These are phyloP conservation scores for Ceratocystis alfenasii DNA, from an alignment of 2,329 filamentous ascomycete genomes.

Conservation along the genomic window DNA sequence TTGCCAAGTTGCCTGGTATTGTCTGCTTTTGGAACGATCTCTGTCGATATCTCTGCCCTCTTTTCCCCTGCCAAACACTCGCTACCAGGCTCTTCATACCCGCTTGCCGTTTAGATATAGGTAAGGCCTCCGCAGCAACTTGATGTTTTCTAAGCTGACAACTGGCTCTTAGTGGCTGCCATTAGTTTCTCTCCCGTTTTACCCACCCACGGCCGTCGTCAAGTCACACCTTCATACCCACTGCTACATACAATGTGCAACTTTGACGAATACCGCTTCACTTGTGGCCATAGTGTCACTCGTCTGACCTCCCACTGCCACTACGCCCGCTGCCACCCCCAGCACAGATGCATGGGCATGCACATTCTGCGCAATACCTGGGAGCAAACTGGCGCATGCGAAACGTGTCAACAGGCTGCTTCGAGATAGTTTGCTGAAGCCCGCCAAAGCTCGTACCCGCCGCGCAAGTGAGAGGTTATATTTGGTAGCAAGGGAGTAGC, in stretches of 20 bases:
- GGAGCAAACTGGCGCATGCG: conserved; percentile 43
- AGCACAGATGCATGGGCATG: conserved; percentile 56
- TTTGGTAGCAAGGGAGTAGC: not conserved
- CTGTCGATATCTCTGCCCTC: not conserved
- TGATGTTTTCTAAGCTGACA: too few relatives aligned
- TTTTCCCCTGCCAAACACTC: not conserved
- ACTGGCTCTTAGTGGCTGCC: too few relatives aligned
- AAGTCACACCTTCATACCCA: not conserved
- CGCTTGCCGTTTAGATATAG: too few relatives aligned
- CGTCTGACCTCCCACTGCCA: conserved; percentile 61
- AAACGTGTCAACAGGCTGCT: conserved; percentile 31
- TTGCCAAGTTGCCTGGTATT: not conserved
- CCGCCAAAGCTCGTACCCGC: not conserved
- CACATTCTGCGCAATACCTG: conserved; percentile 52
- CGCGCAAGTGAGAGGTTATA: not conserved
- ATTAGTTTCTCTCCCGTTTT: too few relatives aligned
- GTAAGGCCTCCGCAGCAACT: too few relatives aligned
- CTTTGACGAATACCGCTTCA: conserved; percentile 57
- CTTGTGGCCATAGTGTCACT: conserved; percentile 48
- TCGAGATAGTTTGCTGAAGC: not conserved
- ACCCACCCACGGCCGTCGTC: too few relatives aligned
- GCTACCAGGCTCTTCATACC: too few relatives aligned
- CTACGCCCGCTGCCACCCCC: conserved; percentile 58
- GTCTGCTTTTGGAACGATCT: not conserved
- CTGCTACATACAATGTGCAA: conserved; percentile 47